Evolutionary conservation across 495 filamentous ascomycete genomes (phyloP).

Genomic region (Penicillium canescens): DNA sequence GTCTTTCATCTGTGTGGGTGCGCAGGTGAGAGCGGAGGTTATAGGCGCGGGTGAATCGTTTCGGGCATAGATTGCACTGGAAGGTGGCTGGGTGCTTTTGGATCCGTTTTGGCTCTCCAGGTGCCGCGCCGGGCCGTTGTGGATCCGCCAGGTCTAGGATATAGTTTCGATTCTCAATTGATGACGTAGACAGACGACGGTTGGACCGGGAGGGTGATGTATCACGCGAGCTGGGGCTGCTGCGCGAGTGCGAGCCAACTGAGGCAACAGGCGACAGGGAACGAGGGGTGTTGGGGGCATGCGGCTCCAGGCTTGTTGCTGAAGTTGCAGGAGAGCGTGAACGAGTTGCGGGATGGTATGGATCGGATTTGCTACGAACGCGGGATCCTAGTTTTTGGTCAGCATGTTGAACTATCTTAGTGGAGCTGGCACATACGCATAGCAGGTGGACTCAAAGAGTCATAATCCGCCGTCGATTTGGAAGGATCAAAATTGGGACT

Average conservation of each 20-base stretch:
- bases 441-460: conserved; percentile 82
- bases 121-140: conserved; percentile 68
- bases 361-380: conserved; percentile 70
- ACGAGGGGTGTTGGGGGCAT: conserved; percentile 49
- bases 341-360: conserved; percentile 54
- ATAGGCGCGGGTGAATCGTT: conserved; percentile 85
- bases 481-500: conserved; percentile 69
- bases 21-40: conserved; percentile 90
- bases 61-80: conserved; percentile 82
- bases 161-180: conserved; percentile 83
- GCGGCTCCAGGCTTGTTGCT: conserved; percentile 46
- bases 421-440: conserved; percentile 60
- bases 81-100: conserved; percentile 97
- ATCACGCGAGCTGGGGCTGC: conserved; percentile 51
- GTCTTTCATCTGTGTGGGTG: conserved; percentile 89
- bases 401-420: conserved; percentile 12
- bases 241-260: conserved; percentile 32
- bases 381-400: conserved; percentile 51
- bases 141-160: conserved; percentile 91
- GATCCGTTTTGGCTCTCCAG: conserved; percentile 66
- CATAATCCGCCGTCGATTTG: conserved; percentile 62
- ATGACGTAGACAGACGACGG: conserved; percentile 84
- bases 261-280: conserved; percentile 69
- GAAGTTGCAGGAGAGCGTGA: conserved; percentile 44
- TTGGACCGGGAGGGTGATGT: conserved; percentile 61